Evolutionary conservation across 345 rosid species (phyloP), one percentile per base, ranked within the genome.

Genomic region (Orychophragmus violaceus): DNA sequence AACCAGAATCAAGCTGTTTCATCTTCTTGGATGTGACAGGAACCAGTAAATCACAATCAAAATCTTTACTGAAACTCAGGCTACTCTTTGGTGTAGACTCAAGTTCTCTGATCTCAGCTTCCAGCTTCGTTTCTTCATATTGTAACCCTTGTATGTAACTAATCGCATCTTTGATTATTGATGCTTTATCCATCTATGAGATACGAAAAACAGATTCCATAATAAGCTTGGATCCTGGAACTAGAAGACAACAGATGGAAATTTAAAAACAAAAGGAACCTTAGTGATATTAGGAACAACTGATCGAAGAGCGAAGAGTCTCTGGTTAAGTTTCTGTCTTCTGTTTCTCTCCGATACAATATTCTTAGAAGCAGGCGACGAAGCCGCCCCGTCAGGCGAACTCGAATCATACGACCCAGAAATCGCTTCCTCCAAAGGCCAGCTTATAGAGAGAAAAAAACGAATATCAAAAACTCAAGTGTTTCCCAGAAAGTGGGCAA

Each of bases 271-370:
- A 53, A 41, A 28, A 28, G 2, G 1, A 35, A 89, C 97, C 90
- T 94, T 94, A 59, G 85, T 90, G 27, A 94, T 94, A 46, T 90
- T 94, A 24, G 99, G 99, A 67, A 94, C 97, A 61, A 94, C 97
- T 13, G 99, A 78, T 65, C 99, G 74, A 12, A 94, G 97, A 28
- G 96, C 95, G 8, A 85, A 88, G 17, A 94, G 87, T 36, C 96
- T 79, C 50, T 94, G 95, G 37, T 90, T 94, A 21, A 94, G 96
- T 78, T 83, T 94, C 77, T 83, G 92, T 74, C 99, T 80, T 59
- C 99, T 60, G 37, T 90, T 94, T 71, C 97, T 77, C 80, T 94
- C 99, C 2, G 95, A 90, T 12, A 88, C 85, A 28, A 87, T 94
- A 76, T 90, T 94, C 79, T 88, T 94, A 2, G 96, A 84, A 6